These are phyloP conservation scores for Aspergillus ostianus DNA, from an alignment of 495 filamentous ascomycete species.

Conservation along the genomic window DNA sequence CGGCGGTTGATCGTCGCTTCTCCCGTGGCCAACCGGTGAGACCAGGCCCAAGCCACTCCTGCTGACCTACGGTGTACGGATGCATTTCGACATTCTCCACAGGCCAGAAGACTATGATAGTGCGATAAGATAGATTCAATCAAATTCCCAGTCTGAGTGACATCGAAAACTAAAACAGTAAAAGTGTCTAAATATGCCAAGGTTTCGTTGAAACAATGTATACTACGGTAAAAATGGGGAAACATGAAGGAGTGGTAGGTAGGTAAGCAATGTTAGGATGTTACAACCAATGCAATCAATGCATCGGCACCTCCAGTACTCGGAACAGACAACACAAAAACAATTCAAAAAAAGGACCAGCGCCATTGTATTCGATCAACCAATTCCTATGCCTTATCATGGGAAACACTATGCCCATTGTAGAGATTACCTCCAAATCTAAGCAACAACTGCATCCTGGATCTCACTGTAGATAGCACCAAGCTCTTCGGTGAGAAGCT, in stretches of 20 bases:
- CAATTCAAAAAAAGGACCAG: slow-evolving; percentile 27
- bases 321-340: slow-evolving; percentile 15
- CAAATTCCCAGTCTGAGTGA: slow-evolving; percentile 9
- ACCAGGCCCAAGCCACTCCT: not conserved
- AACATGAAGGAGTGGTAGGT: slow-evolving; percentile 12
- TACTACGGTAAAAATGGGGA: slow-evolving; percentile 32
- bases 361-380: slow-evolving; percentile 30
- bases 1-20: not conserved
- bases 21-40: not conserved
- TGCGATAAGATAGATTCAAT: not conserved
- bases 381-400: slow-evolving; percentile 29
- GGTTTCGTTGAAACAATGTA: slow-evolving; percentile 28
- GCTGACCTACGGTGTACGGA: not conserved
- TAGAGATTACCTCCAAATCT: slow-evolving; percentile 23
- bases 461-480: slow-evolving; percentile 49
- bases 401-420: slow-evolving; percentile 11
- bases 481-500: slow-evolving; percentile 36
- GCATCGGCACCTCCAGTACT: slow-evolving; percentile 12
- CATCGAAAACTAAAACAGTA: not conserved
- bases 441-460: slow-evolving; percentile 41
- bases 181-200: slow-evolving; percentile 27
- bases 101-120: not conserved
- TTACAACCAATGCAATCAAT: slow-evolving; percentile 19
- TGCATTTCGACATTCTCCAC: not conserved
- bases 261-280: slow-evolving; percentile 18